Base-by-base conservation (phyloP, 2,329 filamentous ascomycete species). In the Paecilomyces sp. region DNA sequence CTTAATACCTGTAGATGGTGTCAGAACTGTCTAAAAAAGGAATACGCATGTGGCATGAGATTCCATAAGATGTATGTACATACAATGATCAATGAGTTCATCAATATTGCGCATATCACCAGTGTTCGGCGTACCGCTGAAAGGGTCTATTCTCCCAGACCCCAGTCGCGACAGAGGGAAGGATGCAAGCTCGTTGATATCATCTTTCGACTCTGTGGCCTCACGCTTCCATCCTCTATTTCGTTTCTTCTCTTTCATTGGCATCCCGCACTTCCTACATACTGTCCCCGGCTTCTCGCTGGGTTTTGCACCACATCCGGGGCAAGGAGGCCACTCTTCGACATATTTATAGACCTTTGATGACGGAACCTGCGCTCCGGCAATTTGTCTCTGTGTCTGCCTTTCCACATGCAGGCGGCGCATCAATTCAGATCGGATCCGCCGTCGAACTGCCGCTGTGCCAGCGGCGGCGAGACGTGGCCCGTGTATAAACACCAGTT, bases 371-470 rank as follows among this genome's bases (percentile, higher is more conserved):
- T 53, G 22, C 18, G 50, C n/a, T 28, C 50, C 50, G 12, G 54
- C 13, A 18, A 47, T 33, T 3, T 41, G 31, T 57, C 36, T 18
- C 9, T 41, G 56, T 36, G 52, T 25, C 25, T 62, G 57, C 28
- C 60, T 62, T 24, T 60, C 57, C 34, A 58, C 36, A 36, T 62
- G 61, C 5, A 62, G 53, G 11, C 61, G 61, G 28, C 61, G 61
- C 61, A 62, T 62, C 58, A 62, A 55, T 57, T 61, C 58, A 52
- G 61, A 62, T 18, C 61, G 61, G 3, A 62, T 36, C 18, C 60
- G 54, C 6, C 59, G 61, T 30, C 59, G 61, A 33, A 56, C 61
- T 36, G 60, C 61, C n/a, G 56, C 56, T 6, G 61, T 56, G 11
- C 61, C 61, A 5, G 61, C 61, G n/a, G 58, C 58, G 12, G 60